A percentile compares a stretch with the other conserved stretches of the same genome.
phyloP scores from a whole-genome alignment of 306 rosid genomes.

The Benincasa hispida region DNA sequence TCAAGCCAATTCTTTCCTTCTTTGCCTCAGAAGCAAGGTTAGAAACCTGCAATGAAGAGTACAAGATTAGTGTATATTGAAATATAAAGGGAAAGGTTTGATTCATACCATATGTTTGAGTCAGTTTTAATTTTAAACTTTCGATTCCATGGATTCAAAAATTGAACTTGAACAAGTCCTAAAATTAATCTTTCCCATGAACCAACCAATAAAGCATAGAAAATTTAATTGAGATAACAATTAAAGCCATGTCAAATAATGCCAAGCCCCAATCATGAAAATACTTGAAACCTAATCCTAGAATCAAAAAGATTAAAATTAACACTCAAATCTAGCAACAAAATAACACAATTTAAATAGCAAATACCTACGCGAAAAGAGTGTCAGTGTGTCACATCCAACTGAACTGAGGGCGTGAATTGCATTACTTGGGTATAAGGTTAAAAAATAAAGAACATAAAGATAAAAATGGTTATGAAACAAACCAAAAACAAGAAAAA shows the following conservation, averaged over 20 bases:
- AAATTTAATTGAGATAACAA: not conserved
- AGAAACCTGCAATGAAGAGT: constrained; percentile 39
- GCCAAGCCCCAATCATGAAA: not conserved
- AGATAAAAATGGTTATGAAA: too few relatives aligned
- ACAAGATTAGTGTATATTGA: not conserved
- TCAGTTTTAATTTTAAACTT: not conserved
- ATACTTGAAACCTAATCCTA: not conserved
- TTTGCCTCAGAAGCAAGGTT: constrained; percentile 59
- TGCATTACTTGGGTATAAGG: too few relatives aligned
- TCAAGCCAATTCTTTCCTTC: constrained; percentile 48
- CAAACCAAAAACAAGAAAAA: too few relatives aligned
- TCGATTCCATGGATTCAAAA: not conserved
- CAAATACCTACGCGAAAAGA: too few relatives aligned
- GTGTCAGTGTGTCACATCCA: not conserved
- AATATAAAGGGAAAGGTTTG: not conserved
- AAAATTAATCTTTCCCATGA: not conserved
- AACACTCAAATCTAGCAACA: not conserved
- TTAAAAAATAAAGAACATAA: too few relatives aligned
- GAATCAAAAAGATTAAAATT: not conserved
- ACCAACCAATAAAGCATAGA: not conserved
- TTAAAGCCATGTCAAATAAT: not conserved
- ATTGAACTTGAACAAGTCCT: not conserved
- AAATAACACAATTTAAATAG: not conserved
- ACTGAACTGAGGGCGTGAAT: not conserved
- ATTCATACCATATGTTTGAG: not conserved